A percentile compares a stretch with the other conserved stretches of the same genome.
phyloP scores from a whole-genome alignment of 2,329 filamentous ascomycete genomes.

The Didymella arachidicola region DNA sequence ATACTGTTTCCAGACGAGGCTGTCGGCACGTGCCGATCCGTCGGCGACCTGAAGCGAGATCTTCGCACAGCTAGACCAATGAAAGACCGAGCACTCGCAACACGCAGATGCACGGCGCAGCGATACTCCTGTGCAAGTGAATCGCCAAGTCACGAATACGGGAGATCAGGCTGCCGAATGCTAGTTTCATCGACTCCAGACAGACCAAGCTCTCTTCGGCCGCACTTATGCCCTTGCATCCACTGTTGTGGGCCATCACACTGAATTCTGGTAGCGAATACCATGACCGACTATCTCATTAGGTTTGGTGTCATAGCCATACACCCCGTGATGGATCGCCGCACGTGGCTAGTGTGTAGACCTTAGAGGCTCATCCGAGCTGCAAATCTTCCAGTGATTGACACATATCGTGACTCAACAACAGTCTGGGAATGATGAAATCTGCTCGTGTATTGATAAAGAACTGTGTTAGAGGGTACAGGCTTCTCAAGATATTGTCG shows the following conservation, averaged over 20 bases:
- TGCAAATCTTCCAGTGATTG: neutral
- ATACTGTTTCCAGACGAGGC: neutral
- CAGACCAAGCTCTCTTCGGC: neutral
- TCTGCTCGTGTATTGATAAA: neutral
- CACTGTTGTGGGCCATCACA: neutral
- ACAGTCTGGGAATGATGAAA: neutral
- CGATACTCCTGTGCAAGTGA: neutral
- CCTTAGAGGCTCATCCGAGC: neutral
- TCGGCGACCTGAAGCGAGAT: neutral
- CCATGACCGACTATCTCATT: neutral
- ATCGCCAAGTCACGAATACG: neutral
- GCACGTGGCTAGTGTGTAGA: neutral
- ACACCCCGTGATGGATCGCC: neutral
- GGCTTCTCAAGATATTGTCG: neutral
- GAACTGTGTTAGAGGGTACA: neutral
- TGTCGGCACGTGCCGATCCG: neutral
- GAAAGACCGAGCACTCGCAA: neutral
- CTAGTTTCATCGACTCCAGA: neutral
- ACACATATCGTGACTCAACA: neutral
- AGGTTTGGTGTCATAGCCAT: neutral
- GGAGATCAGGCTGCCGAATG: neutral
- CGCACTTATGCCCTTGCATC: neutral
- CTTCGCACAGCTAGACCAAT: neutral
- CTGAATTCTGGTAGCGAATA: neutral
- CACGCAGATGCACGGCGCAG: constrained; percentile 1